phyloP scores from a whole-genome alignment of 1,284 basidiomycete genomes.

The Ustilago curta region DNA sequence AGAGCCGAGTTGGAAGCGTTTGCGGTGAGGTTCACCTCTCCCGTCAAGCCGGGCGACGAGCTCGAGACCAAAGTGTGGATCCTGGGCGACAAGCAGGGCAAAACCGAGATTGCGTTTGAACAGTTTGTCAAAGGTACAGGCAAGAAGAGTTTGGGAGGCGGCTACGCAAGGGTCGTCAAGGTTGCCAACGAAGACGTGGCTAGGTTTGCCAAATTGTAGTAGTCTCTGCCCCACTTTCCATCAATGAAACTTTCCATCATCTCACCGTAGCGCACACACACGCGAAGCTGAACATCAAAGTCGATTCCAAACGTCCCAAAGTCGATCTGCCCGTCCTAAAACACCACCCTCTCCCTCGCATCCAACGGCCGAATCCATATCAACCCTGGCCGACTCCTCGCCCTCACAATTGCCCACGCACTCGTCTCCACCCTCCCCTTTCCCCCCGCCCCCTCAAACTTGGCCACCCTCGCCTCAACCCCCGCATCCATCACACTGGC shows the following conservation, averaged over 20 bases:
- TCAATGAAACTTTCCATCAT: not conserved
- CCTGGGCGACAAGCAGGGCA: conserved; percentile 44
- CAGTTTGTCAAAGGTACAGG: conserved; percentile 53
- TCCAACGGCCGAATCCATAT: conserved; percentile 61
- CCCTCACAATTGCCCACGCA: conserved; percentile 59
- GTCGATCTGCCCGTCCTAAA: conserved; percentile 3
- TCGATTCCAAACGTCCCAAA: not conserved
- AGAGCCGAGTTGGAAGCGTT: conserved; percentile 46
- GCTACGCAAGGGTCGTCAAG: conserved; percentile 48
- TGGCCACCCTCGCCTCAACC: conserved; percentile 14
- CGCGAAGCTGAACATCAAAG: not conserved
- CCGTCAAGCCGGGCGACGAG: conserved; percentile 59
- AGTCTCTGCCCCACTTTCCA: too few relatives aligned
- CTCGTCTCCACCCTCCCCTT: conserved; percentile 47
- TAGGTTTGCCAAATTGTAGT: conserved; percentile 36
- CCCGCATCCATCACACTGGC: conserved; percentile 56
- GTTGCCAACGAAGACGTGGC: conserved; percentile 31
- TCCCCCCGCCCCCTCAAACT: conserved; percentile 26
- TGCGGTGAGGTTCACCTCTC: conserved; percentile 59
- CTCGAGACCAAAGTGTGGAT: conserved; percentile 62
- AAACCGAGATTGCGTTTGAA: conserved; percentile 58
- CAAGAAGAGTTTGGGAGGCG: conserved; percentile 59
- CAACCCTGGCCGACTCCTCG: conserved; percentile 57
- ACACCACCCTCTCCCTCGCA: conserved; percentile 49
- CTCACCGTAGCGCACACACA: not conserved